Base-by-base conservation (phyloP, 176 grass and related monocot species). In the Luzula sylvatica region DNA sequence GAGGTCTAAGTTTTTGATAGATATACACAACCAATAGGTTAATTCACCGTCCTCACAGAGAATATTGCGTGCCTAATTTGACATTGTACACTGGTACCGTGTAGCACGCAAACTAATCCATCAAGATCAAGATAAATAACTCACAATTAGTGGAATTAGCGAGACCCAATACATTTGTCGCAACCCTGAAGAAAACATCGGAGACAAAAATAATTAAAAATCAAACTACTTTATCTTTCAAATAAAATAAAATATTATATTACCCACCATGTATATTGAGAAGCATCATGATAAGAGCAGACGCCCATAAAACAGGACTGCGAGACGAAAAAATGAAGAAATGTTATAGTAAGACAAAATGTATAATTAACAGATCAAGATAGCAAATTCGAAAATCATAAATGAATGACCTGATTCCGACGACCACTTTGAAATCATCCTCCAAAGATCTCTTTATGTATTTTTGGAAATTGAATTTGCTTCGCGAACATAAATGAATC, bases 341-440 rank as follows among this genome's bases (percentile, higher is more conserved):
- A 52, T 53, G 12, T 40, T 66, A 26, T 2, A 47, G 0, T 63
- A 55, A 65, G 8, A 38, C 46, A 20, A 30, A 48, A 78, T 25
- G 44, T 14, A 9, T 23, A 66, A 58, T 30, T 11, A 67, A 42
- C 11, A 5, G 8, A 73, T 7, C 4, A 15, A 35, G 55, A n/a
- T 42, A 7, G 8, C 50, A 21, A 26, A 54, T 4, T 53, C 55
- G 41, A 20, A 9, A 46, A 27, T 15, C 50, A 22, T 60, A 23
- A 23, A 49, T 74, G n/a, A n/a, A n/a, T n/a, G n/a, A 98, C 85
- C 85, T 98, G 76, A 98, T 77, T 58, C 75, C 81, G 39, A 86
- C 85, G 59, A 98, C 78, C 55, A 65, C 70, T 63, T 98, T 98
- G 32, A 86, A 98, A 82, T 90, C 92, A 72, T 96, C 85, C 69